Conservation (phyloP, 495 filamentous ascomycete genomes). For the Penicillium alfredii region DNA sequence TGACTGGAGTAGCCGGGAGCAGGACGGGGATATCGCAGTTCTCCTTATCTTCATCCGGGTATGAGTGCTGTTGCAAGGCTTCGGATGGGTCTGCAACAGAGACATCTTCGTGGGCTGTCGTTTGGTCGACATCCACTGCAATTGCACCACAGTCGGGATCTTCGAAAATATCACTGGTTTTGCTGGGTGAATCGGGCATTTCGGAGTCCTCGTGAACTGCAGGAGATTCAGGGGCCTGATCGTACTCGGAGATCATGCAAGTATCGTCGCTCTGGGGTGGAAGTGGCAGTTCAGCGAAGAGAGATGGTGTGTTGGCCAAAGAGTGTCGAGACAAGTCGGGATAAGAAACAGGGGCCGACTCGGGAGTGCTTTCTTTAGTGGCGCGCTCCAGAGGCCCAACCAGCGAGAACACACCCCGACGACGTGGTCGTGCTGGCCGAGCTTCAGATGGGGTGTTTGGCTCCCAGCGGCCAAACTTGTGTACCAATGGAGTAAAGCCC, state of each 20-base stretch:
- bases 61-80: constrained; percentile 5
- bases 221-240: constrained; percentile 2
- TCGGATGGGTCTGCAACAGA: constrained; percentile 8
- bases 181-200: constrained; percentile 12
- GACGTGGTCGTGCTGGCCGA: constrained; percentile 27
- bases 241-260: constrained; percentile 6
- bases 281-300: constrained; percentile 17
- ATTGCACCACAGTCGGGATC: constrained; percentile 7
- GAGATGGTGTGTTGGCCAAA: constrained; percentile 12
- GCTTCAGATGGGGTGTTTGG: constrained; percentile 45
- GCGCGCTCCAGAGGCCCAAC: constrained; percentile 23
- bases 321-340: constrained; percentile 21
- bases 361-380: constrained; percentile 5
- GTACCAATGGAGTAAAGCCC: constrained; percentile 57
- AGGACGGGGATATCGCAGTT: constrained; percentile 21
- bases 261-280: constrained; percentile 8
- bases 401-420: constrained; percentile 43
- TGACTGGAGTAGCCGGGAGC: constrained; percentile 33
- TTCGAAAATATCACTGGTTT: constrained; percentile 19
- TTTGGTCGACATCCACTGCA: constrained; percentile 1
- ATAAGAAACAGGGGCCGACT: constrained; percentile 17
- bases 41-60: constrained; percentile 28
- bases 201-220: constrained; percentile 1
- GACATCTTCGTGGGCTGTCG: background rate
- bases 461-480: constrained; percentile 55